Conservation (phyloP, 139 green algal species). For the Trebouxia sp. region DNA sequence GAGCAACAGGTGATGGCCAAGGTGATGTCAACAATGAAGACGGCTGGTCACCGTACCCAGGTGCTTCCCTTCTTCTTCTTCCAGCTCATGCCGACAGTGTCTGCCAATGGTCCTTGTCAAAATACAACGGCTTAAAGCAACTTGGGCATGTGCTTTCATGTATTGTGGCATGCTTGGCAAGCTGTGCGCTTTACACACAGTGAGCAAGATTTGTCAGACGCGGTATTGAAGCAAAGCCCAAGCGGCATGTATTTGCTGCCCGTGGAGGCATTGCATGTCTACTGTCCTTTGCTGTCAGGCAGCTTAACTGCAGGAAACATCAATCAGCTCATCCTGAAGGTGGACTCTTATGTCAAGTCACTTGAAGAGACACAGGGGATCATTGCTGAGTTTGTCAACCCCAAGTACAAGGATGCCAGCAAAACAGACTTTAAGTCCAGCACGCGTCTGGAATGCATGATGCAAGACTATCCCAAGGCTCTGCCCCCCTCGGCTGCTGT, state of each 20-base stretch:
- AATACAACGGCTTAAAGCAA: too few relatives aligned
- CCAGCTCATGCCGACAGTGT: too few relatives aligned
- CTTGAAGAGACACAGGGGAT: constrained; percentile 77
- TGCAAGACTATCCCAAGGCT: constrained; percentile 94
- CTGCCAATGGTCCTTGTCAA: too few relatives aligned
- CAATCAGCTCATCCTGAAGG: constrained; percentile 93
- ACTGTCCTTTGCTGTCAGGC: too few relatives aligned
- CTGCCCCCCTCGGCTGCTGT: constrained; percentile 72
- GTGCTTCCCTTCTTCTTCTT: constrained; percentile 16
- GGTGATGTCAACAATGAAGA: constrained; percentile 89
- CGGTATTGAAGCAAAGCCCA: too few relatives aligned
- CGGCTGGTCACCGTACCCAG: constrained; percentile 94
- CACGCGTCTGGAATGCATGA: constrained; percentile 99
- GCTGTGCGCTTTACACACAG: too few relatives aligned
- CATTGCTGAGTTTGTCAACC: constrained; percentile 99
- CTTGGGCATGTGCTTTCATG: too few relatives aligned
- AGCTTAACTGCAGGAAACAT: constrained; percentile 95
- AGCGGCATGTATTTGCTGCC: too few relatives aligned
- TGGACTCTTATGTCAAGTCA: constrained; percentile 75
- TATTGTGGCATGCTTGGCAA: too few relatives aligned
- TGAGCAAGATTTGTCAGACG: too few relatives aligned
- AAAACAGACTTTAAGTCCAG: constrained; percentile 90
- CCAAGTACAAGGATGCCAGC: constrained; percentile 92
- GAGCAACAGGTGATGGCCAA: constrained; percentile 67
- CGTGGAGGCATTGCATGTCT: too few relatives aligned